Percentiles rank a stretch among this genome's conserved stretches.
Evolutionary conservation across 345 rosid species (phyloP).

Genomic region (Geranium brycei): DNA sequence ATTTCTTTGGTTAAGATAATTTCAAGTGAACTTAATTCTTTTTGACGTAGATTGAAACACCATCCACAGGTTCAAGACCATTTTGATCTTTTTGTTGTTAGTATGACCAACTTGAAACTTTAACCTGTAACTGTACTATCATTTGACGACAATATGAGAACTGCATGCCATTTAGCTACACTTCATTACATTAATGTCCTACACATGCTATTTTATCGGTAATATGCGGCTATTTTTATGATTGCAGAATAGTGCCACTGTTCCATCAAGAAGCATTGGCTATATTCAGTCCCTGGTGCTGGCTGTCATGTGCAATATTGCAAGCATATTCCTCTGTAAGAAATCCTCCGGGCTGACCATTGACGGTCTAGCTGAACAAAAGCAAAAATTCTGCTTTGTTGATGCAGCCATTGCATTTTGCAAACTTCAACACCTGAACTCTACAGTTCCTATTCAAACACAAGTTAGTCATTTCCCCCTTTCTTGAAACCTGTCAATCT

Average conservation of each 20-base stretch:
- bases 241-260: conserved; percentile 41
- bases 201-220: conserved; percentile 1
- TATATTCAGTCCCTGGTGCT: conserved; percentile 65
- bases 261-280: conserved; percentile 34
- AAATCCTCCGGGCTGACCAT: conserved; percentile 30
- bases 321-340: conserved; percentile 47
- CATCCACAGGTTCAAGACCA: neutral
- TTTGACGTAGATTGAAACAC: too few relatives aligned
- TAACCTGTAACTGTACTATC: neutral
- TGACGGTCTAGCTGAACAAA: conserved; percentile 49
- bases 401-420: conserved; percentile 79
- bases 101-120: neutral
- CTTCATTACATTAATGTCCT: too few relatives aligned
- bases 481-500: neutral
- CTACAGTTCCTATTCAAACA: conserved; percentile 44
- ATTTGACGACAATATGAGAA: neutral
- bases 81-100: neutral
- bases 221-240: conserved; percentile 9
- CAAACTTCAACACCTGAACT: conserved; percentile 80
- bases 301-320: conserved; percentile 65
- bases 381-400: conserved; percentile 53
- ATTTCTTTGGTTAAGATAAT: neutral
- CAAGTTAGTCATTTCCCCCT: conserved; percentile 39
- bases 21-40: neutral
- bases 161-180: neutral